Evolutionary conservation across 2,329 filamentous ascomycete species (phyloP).

Genomic region (Hortaea sp.): DNA sequence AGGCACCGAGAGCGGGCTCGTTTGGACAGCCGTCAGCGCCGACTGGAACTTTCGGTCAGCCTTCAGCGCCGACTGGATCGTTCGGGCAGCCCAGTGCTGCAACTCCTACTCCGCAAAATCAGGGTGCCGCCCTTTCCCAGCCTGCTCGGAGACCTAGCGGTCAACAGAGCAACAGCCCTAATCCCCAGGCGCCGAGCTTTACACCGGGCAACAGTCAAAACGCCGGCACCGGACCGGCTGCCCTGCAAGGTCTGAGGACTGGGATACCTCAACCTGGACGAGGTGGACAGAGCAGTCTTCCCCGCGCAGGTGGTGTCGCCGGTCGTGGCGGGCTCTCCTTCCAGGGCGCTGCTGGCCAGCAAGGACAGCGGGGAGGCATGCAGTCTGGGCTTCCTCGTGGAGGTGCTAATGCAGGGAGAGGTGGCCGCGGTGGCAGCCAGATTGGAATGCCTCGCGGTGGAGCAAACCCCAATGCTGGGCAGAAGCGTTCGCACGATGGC

Average conservation of each 20-base stretch:
- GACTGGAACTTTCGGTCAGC: slow-evolving; percentile 11
- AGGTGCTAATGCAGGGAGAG: slow-evolving; percentile 6
- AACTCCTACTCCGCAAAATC: slow-evolving; percentile 5
- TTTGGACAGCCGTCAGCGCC: neutral
- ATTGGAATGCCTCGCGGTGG: slow-evolving; percentile 13
- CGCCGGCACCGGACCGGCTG: slow-evolving; percentile 13
- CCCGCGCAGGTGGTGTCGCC: slow-evolving; percentile 13
- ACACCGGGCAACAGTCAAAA: neutral
- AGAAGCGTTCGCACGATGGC: slow-evolving; percentile 25
- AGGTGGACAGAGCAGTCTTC: slow-evolving; percentile 13
- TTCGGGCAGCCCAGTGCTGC: slow-evolving; percentile 9
- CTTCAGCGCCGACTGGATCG: slow-evolving; percentile 1
- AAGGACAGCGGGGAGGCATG: slow-evolving; percentile 7
- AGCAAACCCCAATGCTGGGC: slow-evolving; percentile 20
- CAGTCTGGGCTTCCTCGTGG: slow-evolving; percentile 4
- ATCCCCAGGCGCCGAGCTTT: slow-evolving; percentile 7
- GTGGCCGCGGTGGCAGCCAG: slow-evolving; percentile 14
- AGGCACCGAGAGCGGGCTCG: slow-evolving; percentile 12
- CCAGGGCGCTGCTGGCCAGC: slow-evolving; percentile 4
- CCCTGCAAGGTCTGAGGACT: slow-evolving; percentile 10
- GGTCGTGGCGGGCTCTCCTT: slow-evolving; percentile 9
- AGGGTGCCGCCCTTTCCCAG: slow-evolving; percentile 4
- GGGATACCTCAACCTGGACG: slow-evolving; percentile 13
- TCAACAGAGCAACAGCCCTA: neutral
- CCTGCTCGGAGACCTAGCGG: slow-evolving; percentile 5